phyloP scores from a whole-genome alignment of 768 basidiomycete genomes.

The Suillus variegatus region DNA sequence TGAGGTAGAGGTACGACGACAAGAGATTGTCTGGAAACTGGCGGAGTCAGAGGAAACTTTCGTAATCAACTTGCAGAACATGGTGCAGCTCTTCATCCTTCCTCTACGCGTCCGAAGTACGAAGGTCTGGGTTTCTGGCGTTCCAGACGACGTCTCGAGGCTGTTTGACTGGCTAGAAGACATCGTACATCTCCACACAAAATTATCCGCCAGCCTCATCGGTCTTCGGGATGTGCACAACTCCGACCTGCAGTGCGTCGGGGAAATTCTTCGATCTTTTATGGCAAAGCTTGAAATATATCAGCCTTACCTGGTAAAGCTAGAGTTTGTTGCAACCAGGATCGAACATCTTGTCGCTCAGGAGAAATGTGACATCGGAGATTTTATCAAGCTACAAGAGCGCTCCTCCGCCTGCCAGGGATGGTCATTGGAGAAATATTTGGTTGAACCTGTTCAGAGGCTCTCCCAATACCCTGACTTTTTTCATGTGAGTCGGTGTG shows the following conservation, averaged over 20 bases:
- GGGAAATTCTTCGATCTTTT: constrained; percentile 59
- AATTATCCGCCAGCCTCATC: constrained; percentile 54
- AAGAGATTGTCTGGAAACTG: constrained; percentile 69
- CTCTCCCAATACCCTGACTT: constrained; percentile 69
- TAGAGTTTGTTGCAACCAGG: constrained; percentile 57
- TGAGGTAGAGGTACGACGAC: constrained; percentile 56
- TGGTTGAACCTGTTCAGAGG: constrained; percentile 76
- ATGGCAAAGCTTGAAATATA: constrained; percentile 76
- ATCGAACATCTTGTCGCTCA: constrained; percentile 54
- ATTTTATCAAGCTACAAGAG: constrained; percentile 77
- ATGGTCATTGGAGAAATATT: constrained; percentile 65
- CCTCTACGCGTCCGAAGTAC: constrained; percentile 75
- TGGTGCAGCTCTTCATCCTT: constrained; percentile 71
- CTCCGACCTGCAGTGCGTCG: constrained; percentile 52
- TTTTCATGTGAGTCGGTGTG: constrained; percentile 61
- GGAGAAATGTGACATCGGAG: constrained; percentile 72
- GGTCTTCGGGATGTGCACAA: constrained; percentile 41
- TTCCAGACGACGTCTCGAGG: constrained; percentile 67
- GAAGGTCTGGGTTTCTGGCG: constrained; percentile 77
- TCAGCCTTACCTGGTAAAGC: constrained; percentile 80
- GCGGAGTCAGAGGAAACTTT: constrained; percentile 69
- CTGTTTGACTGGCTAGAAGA: constrained; percentile 91
- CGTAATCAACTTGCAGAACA: constrained; percentile 62
- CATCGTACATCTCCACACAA: constrained; percentile 74
- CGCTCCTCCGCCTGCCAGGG: constrained; percentile 51